Evolutionary conservation across 176 grass and related monocot genomes (phyloP).

Genomic region (Carex cristatella): DNA sequence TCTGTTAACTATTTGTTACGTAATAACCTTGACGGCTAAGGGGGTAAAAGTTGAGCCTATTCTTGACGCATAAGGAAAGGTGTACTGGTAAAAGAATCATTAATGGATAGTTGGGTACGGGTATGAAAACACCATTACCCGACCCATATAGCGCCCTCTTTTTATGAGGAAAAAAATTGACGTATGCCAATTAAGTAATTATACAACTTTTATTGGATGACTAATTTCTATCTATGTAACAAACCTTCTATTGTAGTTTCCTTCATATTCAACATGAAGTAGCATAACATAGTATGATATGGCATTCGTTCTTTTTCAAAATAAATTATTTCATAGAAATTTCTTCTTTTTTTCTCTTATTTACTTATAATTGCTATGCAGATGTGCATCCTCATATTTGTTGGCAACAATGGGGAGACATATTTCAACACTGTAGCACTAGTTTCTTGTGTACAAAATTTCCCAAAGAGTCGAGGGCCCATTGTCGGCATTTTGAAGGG

Average conservation of each 20-base stretch:
- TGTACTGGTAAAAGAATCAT: neutral
- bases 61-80: neutral
- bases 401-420: constrained; percentile 85
- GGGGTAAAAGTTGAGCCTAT: neutral
- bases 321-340: too few relatives aligned
- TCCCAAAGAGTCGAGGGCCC: constrained; percentile 81
- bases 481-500: constrained; percentile 94
- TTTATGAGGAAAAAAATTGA: neutral
- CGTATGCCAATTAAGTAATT: neutral
- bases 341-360: too few relatives aligned
- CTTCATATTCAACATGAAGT: neutral
- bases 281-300: neutral
- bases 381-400: constrained; percentile 88
- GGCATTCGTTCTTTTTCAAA: too few relatives aligned
- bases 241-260: neutral
- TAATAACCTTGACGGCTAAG: neutral
- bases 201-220: neutral
- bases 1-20: neutral
- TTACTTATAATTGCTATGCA: constrained; percentile 21
- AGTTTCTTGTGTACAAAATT: constrained; percentile 93
- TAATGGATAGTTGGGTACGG: neutral
- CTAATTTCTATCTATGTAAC: neutral
- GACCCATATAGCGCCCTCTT: neutral
- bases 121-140: neutral
- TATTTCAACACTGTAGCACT: constrained; percentile 88